These are phyloP conservation scores for Euphrasia arctica DNA, from an alignment of 305 asterid species.

Conservation along the genomic window DNA sequence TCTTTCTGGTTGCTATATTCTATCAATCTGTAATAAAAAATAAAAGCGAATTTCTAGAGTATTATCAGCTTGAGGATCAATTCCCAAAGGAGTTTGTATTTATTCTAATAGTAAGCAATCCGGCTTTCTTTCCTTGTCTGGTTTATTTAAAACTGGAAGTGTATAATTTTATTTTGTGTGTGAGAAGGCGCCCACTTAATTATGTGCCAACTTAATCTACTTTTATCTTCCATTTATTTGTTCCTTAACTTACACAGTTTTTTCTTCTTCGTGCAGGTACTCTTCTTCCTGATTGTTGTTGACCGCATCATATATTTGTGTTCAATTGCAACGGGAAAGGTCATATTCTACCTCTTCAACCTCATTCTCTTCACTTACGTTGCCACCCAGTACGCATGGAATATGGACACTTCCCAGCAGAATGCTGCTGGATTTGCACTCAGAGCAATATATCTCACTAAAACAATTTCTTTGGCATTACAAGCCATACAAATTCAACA, in stretches of 20 bases:
- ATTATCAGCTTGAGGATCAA: slow-evolving; percentile 98
- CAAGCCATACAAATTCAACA: slow-evolving; percentile 93
- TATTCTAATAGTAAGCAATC: slow-evolving; percentile 70
- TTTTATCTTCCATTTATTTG: neutral
- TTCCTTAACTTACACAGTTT: slow-evolving; percentile 25
- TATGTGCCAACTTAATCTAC: neutral
- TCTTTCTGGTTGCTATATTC: slow-evolving; percentile 90
- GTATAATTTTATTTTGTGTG: no score
- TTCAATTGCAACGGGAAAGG: slow-evolving; percentile 88
- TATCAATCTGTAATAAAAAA: slow-evolving; percentile 94
- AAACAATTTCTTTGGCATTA: slow-evolving; percentile 78
- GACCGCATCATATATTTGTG: slow-evolving; percentile 93
- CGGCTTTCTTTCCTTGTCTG: slow-evolving; percentile 19
- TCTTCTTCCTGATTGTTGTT: slow-evolving; percentile 91
- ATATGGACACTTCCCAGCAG: slow-evolving; percentile 72
- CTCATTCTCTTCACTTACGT: slow-evolving; percentile 75
- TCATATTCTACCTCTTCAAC: slow-evolving; percentile 86
- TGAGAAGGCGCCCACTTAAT: neutral
- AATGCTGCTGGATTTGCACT: slow-evolving; percentile 86
- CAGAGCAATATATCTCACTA: slow-evolving; percentile 89
- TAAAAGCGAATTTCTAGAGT: slow-evolving; percentile 91
- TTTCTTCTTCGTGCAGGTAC: slow-evolving; percentile 56
- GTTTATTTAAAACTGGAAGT: slow-evolving; percentile 1
- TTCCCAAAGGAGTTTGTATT: slow-evolving; percentile 93
- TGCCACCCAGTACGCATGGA: slow-evolving; percentile 89